Conservation (phyloP, 495 filamentous ascomycete genomes). For the Podospora australis region DNA sequence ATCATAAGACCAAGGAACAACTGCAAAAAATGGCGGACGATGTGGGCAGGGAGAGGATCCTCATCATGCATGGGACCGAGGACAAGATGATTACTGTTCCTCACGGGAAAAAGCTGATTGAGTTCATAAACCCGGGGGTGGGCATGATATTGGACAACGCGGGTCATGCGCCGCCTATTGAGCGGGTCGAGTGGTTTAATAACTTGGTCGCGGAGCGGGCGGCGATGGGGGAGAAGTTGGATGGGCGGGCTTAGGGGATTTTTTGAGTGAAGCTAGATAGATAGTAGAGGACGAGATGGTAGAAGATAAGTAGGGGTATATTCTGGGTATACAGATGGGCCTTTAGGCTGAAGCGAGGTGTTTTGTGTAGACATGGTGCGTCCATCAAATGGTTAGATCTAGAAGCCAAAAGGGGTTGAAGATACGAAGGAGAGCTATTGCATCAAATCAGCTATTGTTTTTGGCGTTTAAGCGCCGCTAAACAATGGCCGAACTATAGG, state of each 20-base stretch:
- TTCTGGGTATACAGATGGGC: no score
- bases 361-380: no score
- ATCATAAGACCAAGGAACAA: slow-evolving; percentile 61
- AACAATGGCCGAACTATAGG: no score
- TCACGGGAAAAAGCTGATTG: slow-evolving; percentile 55
- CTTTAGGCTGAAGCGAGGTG: no score
- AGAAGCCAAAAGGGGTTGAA: no score
- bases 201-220: slow-evolving; percentile 48
- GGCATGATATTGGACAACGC: slow-evolving; percentile 53
- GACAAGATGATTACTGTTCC: slow-evolving; percentile 69
- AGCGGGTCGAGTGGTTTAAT: slow-evolving; percentile 57
- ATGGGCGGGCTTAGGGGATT: slow-evolving; percentile 14
- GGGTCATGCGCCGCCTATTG: slow-evolving; percentile 63
- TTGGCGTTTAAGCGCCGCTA: no score
- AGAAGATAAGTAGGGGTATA: no score
- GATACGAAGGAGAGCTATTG: no score
- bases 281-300: no score
- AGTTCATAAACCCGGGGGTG: slow-evolving; percentile 44
- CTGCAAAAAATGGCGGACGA: slow-evolving; percentile 54
- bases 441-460: no score
- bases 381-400: no score
- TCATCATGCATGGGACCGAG: slow-evolving; percentile 63
- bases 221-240: slow-evolving; percentile 29
- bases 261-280: not conserved
- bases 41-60: slow-evolving; percentile 65